phyloP scores from a whole-genome alignment of 805 yeast species.

The Starmerella bombi region DNA sequence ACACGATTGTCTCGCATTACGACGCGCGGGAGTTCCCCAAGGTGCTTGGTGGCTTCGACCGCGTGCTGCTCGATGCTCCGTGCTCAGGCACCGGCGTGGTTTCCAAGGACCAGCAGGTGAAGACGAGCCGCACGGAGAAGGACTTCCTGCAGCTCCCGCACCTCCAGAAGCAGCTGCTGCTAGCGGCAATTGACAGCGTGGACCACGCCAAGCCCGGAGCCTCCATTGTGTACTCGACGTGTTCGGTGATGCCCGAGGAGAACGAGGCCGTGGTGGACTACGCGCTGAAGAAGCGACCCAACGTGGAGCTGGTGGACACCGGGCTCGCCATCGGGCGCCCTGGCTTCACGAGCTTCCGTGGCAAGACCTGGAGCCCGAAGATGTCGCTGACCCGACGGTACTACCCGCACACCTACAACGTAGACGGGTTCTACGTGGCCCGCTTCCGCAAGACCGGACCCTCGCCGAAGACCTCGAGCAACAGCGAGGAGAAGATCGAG shows the following conservation, averaged over 20 bases:
- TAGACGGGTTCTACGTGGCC: slow-evolving; percentile 96
- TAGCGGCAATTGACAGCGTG: slow-evolving; percentile 94
- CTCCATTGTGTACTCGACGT: slow-evolving; percentile 87
- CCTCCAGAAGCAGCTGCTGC: slow-evolving; percentile 80
- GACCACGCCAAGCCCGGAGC: slow-evolving; percentile 78
- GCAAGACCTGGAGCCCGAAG: slow-evolving; percentile 72
- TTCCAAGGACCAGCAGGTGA: slow-evolving; percentile 91
- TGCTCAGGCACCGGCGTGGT: slow-evolving; percentile 99
- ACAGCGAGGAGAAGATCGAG: slow-evolving; percentile 57
- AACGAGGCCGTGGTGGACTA: slow-evolving; percentile 98
- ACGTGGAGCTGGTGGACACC: slow-evolving; percentile 84
- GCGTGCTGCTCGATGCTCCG: slow-evolving; percentile 93
- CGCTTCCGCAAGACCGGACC: slow-evolving; percentile 85
- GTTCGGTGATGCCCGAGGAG: slow-evolving; percentile 97
- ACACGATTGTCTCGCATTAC: slow-evolving; percentile 91
- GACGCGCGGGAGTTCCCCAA: slow-evolving; percentile 98
- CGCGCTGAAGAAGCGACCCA: slow-evolving; percentile 90
- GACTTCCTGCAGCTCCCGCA: slow-evolving; percentile 96
- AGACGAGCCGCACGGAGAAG: slow-evolving; percentile 84
- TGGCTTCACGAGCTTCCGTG: slow-evolving; percentile 87
- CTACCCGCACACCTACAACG: slow-evolving; percentile 96
- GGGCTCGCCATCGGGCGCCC: slow-evolving; percentile 89
- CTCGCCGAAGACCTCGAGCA: slow-evolving; percentile 69
- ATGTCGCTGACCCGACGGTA: slow-evolving; percentile 79
- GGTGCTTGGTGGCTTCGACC: slow-evolving; percentile 95